phyloP scores from a whole-genome alignment of 805 yeast genomes.

The Tetrapisispora pingtungensis region DNA sequence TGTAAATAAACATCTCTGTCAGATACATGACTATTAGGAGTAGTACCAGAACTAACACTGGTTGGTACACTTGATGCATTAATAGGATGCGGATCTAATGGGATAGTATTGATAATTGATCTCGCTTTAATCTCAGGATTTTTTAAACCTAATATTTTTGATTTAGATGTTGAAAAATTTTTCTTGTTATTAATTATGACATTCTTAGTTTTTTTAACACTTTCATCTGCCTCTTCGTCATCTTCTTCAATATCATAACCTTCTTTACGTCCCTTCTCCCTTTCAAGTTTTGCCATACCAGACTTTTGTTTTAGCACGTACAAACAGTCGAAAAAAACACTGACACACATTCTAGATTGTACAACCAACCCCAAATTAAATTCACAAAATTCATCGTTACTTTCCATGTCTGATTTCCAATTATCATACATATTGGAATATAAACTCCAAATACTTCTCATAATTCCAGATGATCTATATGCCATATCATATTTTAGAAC shows the following conservation, averaged over 20 bases:
- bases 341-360: conserved; percentile 81
- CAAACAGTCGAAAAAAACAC: conserved; percentile 84
- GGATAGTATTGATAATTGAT: conserved; percentile 65
- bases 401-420: conserved; percentile 23
- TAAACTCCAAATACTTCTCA: conserved; percentile 89
- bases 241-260: conserved; percentile 24
- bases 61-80: conserved; percentile 16
- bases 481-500: conserved; percentile 88
- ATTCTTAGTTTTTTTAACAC: conserved; percentile 2
- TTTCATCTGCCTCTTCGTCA: conserved; percentile 30
- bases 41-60: background rate
- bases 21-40: conserved; percentile 1
- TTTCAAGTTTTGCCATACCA: conserved; percentile 63
- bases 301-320: conserved; percentile 78
- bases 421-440: conserved; percentile 58
- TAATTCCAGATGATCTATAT: conserved; percentile 83
- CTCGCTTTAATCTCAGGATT: conserved; percentile 68
- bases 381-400: conserved; percentile 10
- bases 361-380: conserved; percentile 43
- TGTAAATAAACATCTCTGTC: conserved; percentile 1
- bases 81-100: conserved; percentile 77
- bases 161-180: background rate
- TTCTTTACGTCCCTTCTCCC: conserved; percentile 20
- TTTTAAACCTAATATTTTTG: conserved; percentile 33
- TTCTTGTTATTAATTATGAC: background rate